Evolutionary conservation across 495 filamentous ascomycete species (phyloP).

Genomic region (Penicillium paradoxum): DNA sequence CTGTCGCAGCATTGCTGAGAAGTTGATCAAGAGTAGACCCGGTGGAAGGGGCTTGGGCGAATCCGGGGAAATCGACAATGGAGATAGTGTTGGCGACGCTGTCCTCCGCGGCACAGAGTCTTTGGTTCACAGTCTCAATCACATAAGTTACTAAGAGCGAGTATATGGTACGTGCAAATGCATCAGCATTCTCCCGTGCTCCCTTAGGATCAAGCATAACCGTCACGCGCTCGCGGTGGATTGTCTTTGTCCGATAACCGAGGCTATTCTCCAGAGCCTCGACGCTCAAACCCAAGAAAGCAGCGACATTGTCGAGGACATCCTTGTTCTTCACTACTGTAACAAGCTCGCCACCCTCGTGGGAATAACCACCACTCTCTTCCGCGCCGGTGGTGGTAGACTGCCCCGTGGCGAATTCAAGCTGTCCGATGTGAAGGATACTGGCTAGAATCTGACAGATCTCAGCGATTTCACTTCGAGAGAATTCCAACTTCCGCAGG

Average conservation of each 20-base stretch:
- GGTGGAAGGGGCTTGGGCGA: slow-evolving; percentile 75
- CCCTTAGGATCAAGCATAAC: slow-evolving; percentile 94
- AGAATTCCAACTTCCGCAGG: slow-evolving; percentile 87
- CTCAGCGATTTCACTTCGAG: slow-evolving; percentile 87
- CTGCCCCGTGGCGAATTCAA: slow-evolving; percentile 81
- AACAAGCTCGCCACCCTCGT: slow-evolving; percentile 81
- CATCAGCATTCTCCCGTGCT: slow-evolving; percentile 86
- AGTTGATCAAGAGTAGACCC: slow-evolving; percentile 87
- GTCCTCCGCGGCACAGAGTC: slow-evolving; percentile 81
- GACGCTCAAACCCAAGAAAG: slow-evolving; percentile 80
- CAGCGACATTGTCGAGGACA: slow-evolving; percentile 75
- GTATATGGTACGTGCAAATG: slow-evolving; percentile 88
- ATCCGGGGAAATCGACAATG: slow-evolving; percentile 94
- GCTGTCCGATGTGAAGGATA: slow-evolving; percentile 91
- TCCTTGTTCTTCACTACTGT: slow-evolving; percentile 94
- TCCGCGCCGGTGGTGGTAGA: slow-evolving; percentile 73
- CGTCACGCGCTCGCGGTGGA: slow-evolving; percentile 90
- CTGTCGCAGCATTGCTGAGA: slow-evolving; percentile 87
- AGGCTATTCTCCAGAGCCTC: slow-evolving; percentile 80
- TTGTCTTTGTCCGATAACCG: slow-evolving; percentile 91
- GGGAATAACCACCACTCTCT: slow-evolving; percentile 92
- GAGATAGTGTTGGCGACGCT: slow-evolving; percentile 88
- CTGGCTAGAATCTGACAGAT: slow-evolving; percentile 89
- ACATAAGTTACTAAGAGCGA: slow-evolving; percentile 92
- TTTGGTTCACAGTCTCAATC: slow-evolving; percentile 87